Percentiles rank a stretch among this genome's conserved stretches.
phyloP scores from a whole-genome alignment of 2,329 filamentous ascomycete species.

The Sporothrix dimorphospora region DNA sequence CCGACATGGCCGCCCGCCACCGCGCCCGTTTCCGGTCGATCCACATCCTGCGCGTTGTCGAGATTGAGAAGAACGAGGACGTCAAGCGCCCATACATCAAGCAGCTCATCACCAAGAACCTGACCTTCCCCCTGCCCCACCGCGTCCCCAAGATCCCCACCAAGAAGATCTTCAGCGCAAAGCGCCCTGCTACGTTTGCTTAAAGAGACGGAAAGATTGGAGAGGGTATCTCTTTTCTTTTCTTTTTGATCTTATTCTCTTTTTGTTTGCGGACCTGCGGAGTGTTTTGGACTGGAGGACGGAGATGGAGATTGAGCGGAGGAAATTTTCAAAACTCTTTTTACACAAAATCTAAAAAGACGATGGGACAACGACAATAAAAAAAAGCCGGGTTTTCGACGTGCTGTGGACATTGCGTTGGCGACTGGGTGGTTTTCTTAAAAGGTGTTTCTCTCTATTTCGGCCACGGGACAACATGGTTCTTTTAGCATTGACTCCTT shows the following conservation, averaged over 20 bases:
- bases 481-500: conserved; percentile 12
- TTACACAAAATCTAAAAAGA: conserved; percentile 11
- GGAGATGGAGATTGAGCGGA: not conserved
- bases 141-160: conserved; percentile 79
- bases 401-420: conserved; percentile 14
- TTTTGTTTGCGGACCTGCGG: conserved; percentile 14
- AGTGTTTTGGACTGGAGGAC: conserved; percentile 20
- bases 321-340: conserved; percentile 9
- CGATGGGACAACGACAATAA: conserved; percentile 27
- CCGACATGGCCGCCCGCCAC: conserved; percentile 99
- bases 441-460: conserved; percentile 22
- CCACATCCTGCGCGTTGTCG: conserved; percentile 93
- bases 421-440: conserved; percentile 18
- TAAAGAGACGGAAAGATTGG: conserved; percentile 49
- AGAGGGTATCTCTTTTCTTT: not conserved
- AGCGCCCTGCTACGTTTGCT: conserved; percentile 96
- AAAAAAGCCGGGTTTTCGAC: conserved; percentile 21
- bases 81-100: conserved; percentile 99
- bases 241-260: conserved; percentile 22
- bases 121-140: conserved; percentile 99
- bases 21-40: conserved; percentile 97
- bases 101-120: conserved; percentile 92
- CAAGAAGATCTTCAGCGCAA: conserved; percentile 92
- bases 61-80: conserved; percentile 91
- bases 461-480: conserved; percentile 17